Conservation (phyloP, 2,329 filamentous ascomycete species). For the Escovopsis sp. region DNA sequence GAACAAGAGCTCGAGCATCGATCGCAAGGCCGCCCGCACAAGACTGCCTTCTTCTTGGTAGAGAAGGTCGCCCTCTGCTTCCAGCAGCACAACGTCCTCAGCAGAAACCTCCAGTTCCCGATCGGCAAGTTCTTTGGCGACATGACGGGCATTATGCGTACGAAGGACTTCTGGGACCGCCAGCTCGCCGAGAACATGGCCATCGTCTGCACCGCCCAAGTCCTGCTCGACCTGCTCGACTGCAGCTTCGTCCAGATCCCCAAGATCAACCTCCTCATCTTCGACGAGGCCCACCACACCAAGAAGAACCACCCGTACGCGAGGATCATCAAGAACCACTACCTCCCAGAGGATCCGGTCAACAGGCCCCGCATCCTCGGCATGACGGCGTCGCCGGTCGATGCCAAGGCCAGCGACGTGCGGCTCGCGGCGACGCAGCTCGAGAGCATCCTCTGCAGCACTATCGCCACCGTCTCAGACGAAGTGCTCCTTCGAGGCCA, state of each 20-base stretch:
- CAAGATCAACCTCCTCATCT: conserved; percentile 78
- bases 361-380: conserved; percentile 66
- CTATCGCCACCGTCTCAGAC: conserved; percentile 58
- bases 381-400: conserved; percentile 93
- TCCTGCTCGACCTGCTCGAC: conserved; percentile 63
- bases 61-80: conserved; percentile 82
- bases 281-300: conserved; percentile 91
- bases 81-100: conserved; percentile 73
- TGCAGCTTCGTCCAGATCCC: conserved; percentile 67
- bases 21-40: conserved; percentile 38
- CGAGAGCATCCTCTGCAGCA: conserved; percentile 61
- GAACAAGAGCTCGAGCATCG: conserved; percentile 63
- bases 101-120: conserved; percentile 63
- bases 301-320: conserved; percentile 92
- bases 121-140: conserved; percentile 62
- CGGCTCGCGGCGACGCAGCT: conserved; percentile 54
- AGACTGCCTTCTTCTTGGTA: conserved; percentile 75
- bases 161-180: conserved; percentile 33
- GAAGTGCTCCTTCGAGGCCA: conserved; percentile 14
- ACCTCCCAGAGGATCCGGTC: conserved; percentile 33
- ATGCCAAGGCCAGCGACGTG: conserved; percentile 57
- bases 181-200: conserved; percentile 54
- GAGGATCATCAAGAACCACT: conserved; percentile 78
- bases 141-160: conserved; percentile 32
- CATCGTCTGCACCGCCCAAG: conserved; percentile 82